Base-by-base conservation (phyloP, 371 early-diverging fungal species). In the Mitosporidium daphniae region DNA sequence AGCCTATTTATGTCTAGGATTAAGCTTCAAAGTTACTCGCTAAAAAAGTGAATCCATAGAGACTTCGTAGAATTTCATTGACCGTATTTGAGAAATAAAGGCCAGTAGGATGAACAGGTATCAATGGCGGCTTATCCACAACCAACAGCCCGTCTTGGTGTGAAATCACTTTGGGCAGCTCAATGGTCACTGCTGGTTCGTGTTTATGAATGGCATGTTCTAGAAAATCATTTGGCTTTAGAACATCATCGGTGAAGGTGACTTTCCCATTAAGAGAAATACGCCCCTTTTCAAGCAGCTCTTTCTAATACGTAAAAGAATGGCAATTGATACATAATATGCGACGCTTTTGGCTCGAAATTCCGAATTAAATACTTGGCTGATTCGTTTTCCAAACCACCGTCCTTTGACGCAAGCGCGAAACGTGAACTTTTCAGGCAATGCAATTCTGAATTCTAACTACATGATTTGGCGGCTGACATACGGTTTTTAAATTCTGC, bases 131-230 rank as follows among this genome's bases (percentile, higher is more conserved):
- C 39, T 86, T 86, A 38, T 72, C 53, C 7, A 86, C 50, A 7
- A 73, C 61, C 24, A 72, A 35, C 2, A 71, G 29, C 1, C 51
- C 55, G 6, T 62, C 52, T n/a, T 50, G 48, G 17, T 52, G 34
- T 20, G 51, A 31, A 1, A 44, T 33, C 0, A 86, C 45, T 12
- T 62, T 53, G 2, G 54, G 41, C 0, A 53, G 40, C 19, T 47
- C 34, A 10, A 47, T 53, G 2, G 64, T 50, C 0, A 78, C 66
- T 2, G 77, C 73, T 0, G 89, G 89, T 42, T 86, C 89, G 43
- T 86, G 89, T 0, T 84, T 59, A 42, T 86, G 89, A 16, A 67
- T 60, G 4, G 42, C 35, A 36, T 80, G 78, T 0, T 49, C 46
- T 11, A 86, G 46, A 1, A 65, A 23, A 34, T 80, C 78, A 19